Conservation (phyloP, 202 grass and related monocot species). For the Sporobolus alterniflorus region DNA sequence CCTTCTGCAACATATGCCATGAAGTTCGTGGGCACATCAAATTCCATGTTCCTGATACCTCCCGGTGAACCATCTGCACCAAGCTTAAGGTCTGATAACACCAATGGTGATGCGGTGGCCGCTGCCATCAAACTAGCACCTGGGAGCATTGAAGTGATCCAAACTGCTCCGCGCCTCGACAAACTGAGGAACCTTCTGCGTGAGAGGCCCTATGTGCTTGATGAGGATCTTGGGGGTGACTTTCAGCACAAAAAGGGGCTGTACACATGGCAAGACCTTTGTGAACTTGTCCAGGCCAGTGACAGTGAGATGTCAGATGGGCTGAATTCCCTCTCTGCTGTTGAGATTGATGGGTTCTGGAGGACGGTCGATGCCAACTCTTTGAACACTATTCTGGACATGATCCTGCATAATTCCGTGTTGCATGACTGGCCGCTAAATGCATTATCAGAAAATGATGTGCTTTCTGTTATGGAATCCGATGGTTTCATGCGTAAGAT, state of each 20-base stretch:
- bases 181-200: constrained; percentile 68
- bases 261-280: constrained; percentile 78
- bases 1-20: constrained; percentile 81
- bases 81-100: constrained; percentile 13
- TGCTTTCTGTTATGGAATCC: constrained; percentile 68
- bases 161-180: constrained; percentile 74
- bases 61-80: constrained; percentile 37
- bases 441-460: constrained; percentile 63
- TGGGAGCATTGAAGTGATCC: constrained; percentile 76
- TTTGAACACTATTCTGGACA: constrained; percentile 68
- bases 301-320: constrained; percentile 74
- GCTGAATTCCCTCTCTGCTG: constrained; percentile 61
- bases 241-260: constrained; percentile 37
- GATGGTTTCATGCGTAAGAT: constrained; percentile 71
- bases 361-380: constrained; percentile 62
- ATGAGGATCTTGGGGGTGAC: constrained; percentile 65
- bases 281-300: constrained; percentile 81
- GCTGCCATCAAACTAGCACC: constrained; percentile 79
- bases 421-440: constrained; percentile 84
- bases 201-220: constrained; percentile 72
- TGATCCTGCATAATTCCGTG: constrained; percentile 83
- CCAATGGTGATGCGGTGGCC: constrained; percentile 22
- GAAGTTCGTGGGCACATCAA: constrained; percentile 96
- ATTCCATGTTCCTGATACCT: constrained; percentile 84
- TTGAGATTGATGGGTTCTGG: constrained; percentile 91